These are phyloP conservation scores for Phyllosticta citriasiana DNA, from an alignment of 2,329 filamentous ascomycete species.

Conservation along the genomic window DNA sequence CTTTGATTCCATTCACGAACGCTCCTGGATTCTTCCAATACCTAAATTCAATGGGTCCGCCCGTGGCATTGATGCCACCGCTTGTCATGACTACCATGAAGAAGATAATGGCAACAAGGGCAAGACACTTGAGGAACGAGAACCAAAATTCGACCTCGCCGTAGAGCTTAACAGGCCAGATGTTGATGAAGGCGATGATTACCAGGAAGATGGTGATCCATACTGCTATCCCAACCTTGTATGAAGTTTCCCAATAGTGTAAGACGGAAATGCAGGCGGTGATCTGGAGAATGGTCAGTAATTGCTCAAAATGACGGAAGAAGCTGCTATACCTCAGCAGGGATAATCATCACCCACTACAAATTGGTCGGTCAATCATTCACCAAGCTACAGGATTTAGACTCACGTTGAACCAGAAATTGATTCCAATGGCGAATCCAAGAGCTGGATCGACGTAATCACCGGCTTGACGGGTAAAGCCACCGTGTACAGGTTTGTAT, in stretches of 20 bases:
- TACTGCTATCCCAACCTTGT: conserved; percentile 41
- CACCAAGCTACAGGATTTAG: too few relatives aligned
- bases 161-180: conserved; percentile 12
- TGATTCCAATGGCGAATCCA: conserved; percentile 10
- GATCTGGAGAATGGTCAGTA: conserved; percentile 32
- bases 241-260: conserved; percentile 43
- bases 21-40: conserved; percentile 49
- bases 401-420: conserved; percentile 10
- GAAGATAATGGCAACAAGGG: conserved; percentile 37
- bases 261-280: conserved; percentile 50
- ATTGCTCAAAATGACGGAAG: not conserved
- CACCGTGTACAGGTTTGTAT: conserved; percentile 6
- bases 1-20: conserved; percentile 28
- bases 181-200: conserved; percentile 16
- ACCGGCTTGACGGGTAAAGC: conserved; percentile 7
- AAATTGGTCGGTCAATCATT: not conserved
- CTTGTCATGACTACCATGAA: conserved; percentile 18
- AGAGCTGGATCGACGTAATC: conserved; percentile 11
- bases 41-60: conserved; percentile 50
- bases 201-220: conserved; percentile 51
- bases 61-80: conserved; percentile 41
- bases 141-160: conserved; percentile 39
- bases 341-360: conserved; percentile 7
- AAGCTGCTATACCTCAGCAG: not conserved
- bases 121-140: conserved; percentile 29